Conservation (phyloP, 768 basidiomycete genomes). For the Amylocystis lapponica region DNA sequence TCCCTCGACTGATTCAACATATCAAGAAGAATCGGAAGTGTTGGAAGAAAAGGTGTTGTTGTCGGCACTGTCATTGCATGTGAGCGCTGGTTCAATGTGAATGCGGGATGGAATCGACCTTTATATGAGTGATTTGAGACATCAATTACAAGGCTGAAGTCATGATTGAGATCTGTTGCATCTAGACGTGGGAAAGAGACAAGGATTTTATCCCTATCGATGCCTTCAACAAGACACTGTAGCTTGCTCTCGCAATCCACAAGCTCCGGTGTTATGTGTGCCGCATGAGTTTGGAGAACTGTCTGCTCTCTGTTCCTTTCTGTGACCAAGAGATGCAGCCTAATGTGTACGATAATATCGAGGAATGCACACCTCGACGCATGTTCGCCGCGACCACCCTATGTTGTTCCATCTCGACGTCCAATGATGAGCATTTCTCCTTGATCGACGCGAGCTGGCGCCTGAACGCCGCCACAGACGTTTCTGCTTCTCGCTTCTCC, state of each 20-base stretch:
- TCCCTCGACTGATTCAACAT: slow-evolving; percentile 67
- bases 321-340: slow-evolving; percentile 17
- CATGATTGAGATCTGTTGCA: slow-evolving; percentile 46
- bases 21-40: slow-evolving; percentile 61
- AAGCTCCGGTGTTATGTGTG: slow-evolving; percentile 49
- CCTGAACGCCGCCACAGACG: slow-evolving; percentile 51
- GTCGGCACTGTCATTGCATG: slow-evolving; percentile 60
- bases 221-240: slow-evolving; percentile 70
- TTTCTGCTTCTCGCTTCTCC: slow-evolving; percentile 66
- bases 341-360: not conserved
- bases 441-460: slow-evolving; percentile 60
- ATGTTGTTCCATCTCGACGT: slow-evolving; percentile 70
- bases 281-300: slow-evolving; percentile 48
- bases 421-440: slow-evolving; percentile 53
- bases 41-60: slow-evolving; percentile 63
- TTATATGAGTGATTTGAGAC: slow-evolving; percentile 54
- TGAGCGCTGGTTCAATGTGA: not conserved
- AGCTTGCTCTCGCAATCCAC: slow-evolving; percentile 49
- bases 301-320: slow-evolving; percentile 66
- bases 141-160: slow-evolving; percentile 76
- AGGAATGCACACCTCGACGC: slow-evolving; percentile 47
- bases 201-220: slow-evolving; percentile 66
- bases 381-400: slow-evolving; percentile 56
- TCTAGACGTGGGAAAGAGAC: slow-evolving; percentile 70
- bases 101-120: slow-evolving; percentile 39